Evolutionary conservation across 2,329 filamentous ascomycete species (phyloP).

Genomic region (Cladosporium austrohemisphaericum): DNA sequence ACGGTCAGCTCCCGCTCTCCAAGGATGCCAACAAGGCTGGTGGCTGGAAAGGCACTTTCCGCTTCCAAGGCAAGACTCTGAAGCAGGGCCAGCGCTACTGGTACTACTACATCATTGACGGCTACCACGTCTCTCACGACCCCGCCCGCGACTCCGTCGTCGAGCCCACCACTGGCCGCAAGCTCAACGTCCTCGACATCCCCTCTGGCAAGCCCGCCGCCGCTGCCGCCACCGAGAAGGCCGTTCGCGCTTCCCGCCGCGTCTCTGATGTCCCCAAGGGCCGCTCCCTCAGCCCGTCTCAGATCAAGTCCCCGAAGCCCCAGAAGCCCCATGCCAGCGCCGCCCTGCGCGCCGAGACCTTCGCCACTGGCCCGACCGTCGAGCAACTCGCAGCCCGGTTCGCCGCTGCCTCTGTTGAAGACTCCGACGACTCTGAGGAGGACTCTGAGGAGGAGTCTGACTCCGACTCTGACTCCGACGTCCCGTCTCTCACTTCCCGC

Average conservation of each 20-base stretch:
- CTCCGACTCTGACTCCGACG: conserved; percentile 37
- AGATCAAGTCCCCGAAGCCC: conserved; percentile 89
- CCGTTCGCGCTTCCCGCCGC: conserved; percentile 44
- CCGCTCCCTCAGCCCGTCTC: conserved; percentile 78
- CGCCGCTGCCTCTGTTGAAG: conserved; percentile 49
- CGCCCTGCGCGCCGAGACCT: conserved; percentile 79
- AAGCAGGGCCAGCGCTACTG: conserved; percentile 92
- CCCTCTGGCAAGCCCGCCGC: conserved; percentile 51
- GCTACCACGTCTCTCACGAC: conserved; percentile 97
- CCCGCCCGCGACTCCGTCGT: conserved; percentile 82
- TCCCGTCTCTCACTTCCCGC: conserved; percentile 63
- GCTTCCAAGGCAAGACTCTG: conserved; percentile 83
- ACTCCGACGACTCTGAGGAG: conserved; percentile 65
- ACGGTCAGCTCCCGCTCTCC: conserved; percentile 87
- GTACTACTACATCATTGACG: conserved; percentile 99
- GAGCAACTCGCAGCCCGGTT: conserved; percentile 69
- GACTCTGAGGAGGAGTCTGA: conserved; percentile 65
- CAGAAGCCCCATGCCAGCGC: conserved; percentile 82
- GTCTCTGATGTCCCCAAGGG: conserved; percentile 76
- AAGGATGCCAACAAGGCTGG: conserved; percentile 80
- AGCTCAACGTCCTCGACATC: conserved; percentile 95
- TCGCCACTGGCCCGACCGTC: conserved; percentile 68
- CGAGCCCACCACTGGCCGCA: conserved; percentile 94
- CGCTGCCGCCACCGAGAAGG: conserved; percentile 37
- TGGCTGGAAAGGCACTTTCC: conserved; percentile 93